Evolutionary conservation across 75 land plant species (phyloP).

Genomic region (Selaginella tamariscina): DNA sequence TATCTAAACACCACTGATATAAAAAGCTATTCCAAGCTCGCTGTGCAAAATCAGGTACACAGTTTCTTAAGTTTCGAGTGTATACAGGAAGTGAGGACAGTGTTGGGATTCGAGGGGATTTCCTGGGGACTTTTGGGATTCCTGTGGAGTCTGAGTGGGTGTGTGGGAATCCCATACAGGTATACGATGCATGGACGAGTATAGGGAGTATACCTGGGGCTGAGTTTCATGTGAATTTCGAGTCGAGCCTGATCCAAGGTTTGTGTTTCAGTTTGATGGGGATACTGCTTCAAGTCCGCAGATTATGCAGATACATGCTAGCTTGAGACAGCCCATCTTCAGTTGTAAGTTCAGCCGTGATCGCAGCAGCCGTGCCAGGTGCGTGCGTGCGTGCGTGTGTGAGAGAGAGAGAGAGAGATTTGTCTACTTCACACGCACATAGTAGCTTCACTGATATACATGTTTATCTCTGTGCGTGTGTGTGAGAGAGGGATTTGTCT

Average conservation of each 20-base stretch:
- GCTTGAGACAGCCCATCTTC: conserved; percentile 12
- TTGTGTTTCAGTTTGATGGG: conserved; percentile 9
- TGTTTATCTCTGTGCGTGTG: no score
- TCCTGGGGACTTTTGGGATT: background rate
- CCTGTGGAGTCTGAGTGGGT: background rate
- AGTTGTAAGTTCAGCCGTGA: conserved; percentile 10
- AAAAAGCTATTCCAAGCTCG: background rate
- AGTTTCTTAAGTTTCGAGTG: background rate
- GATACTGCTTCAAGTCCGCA: conserved; percentile 7
- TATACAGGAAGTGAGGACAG: background rate
- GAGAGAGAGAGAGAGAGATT: no score
- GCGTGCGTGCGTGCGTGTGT: no score
- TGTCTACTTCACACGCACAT: no score
- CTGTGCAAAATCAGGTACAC: background rate
- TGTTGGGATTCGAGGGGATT: background rate
- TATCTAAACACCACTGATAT: background rate
- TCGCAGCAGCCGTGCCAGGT: conserved; percentile 7
- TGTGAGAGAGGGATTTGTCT: no score
- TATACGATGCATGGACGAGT: background rate
- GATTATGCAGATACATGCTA: conserved; percentile 6
- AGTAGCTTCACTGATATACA: no score
- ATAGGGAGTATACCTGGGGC: conserved; percentile 2
- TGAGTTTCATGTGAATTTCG: conserved; percentile 9
- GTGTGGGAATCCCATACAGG: background rate
- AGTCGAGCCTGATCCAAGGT: conserved; percentile 2